Evolutionary conservation across 257 asterid genomes (phyloP).

Genomic region (Schizonepeta tenuifolia): DNA sequence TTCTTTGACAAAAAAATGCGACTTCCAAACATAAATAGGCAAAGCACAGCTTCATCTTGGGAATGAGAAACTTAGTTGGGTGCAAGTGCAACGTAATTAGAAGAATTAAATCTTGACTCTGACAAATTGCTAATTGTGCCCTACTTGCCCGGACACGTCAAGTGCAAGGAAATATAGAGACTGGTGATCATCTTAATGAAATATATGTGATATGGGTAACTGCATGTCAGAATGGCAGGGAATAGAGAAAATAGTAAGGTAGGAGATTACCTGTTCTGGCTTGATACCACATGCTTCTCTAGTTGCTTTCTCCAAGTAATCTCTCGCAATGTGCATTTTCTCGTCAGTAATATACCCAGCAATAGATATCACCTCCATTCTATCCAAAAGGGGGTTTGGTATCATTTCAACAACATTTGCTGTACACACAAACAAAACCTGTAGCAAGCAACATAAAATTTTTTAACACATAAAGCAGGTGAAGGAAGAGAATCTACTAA

Average conservation of each 20-base stretch:
- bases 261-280: constrained; percentile 75
- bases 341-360: constrained; percentile 98
- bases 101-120: background rate
- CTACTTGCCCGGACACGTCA: background rate
- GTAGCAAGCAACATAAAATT: constrained; percentile 33
- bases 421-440: constrained; percentile 97
- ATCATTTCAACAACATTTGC: constrained; percentile 90
- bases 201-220: background rate
- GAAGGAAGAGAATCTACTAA: constrained; percentile 9
- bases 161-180: background rate
- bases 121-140: background rate
- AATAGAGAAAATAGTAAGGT: constrained; percentile 5
- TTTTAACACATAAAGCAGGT: constrained; percentile 5
- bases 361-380: constrained; percentile 96
- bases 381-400: constrained; percentile 93
- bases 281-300: constrained; percentile 95
- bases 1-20: background rate
- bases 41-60: background rate
- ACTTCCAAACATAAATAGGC: background rate
- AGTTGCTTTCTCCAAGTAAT: constrained; percentile 89
- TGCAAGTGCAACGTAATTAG: background rate
- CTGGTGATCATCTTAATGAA: constrained; percentile 3
- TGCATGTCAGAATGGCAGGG: constrained; percentile 3
- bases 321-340: constrained; percentile 97
- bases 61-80: background rate